Evolutionary conservation across 1,284 basidiomycete genomes (phyloP), one percentile per base, ranked within the genome.

Genomic region (Cryptococcus wingfieldii): DNA sequence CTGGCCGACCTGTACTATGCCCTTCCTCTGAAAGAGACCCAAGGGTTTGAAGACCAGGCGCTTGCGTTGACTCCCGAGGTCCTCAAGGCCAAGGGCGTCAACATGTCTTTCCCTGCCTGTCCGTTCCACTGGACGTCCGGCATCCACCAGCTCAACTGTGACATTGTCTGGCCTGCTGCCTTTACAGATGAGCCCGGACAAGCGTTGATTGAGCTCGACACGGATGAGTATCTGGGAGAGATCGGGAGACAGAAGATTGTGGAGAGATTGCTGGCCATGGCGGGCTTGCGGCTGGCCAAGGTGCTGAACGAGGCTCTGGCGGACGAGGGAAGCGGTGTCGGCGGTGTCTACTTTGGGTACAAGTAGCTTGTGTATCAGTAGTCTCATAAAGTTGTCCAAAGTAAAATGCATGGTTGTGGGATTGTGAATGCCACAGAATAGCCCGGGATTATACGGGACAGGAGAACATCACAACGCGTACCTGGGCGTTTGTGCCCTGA

Each of bases 251-350:
- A 83, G 57, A 86, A 86, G 82, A 77, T 90, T 41, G 67, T 96
- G 3, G 90, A 95, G 80, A 84, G 83, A 74, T 74, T 94, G 63
- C 77, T 96, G 47, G 87, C 89, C 0, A 86, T 86, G 79, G 90
- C 80, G 1, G 92, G 90, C 1, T 76, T 94, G 38, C 81, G 91
- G 14, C 83, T 93, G 37, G 92, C 90, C 10, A 89, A 84, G 2
- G 74, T 89, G 4, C 75, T 95, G 62, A 94, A 94, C 59, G 61
- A 65, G 45, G 66, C 62, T 7, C 51, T 68, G 50, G 62, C 63
- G 16, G 60, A 61, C 18, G 54, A 48, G 27, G 59, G 34, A 12
- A 42, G 45, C 7, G 38, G 49, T 23, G 28, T 48, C 25, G 44
- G 48, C 34, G 63, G 61, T 2, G 43, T 67, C 46, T 65, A 63